These are phyloP conservation scores for Magnaporthales sp. DNA, from an alignment of 2,329 filamentous ascomycete genomes.

Conservation along the genomic window DNA sequence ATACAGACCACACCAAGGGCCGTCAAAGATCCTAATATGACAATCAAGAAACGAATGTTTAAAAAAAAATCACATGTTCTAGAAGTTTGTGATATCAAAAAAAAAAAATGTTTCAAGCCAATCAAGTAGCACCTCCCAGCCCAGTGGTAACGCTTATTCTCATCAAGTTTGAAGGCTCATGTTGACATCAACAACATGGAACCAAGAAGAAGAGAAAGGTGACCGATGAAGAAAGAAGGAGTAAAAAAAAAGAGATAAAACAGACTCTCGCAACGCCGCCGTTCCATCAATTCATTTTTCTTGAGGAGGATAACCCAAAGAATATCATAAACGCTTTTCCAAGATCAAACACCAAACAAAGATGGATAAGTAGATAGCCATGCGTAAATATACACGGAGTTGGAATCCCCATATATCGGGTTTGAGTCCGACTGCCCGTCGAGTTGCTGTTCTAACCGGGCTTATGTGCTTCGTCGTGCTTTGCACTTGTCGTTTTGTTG, in stretches of 20 bases:
- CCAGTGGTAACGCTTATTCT: background rate
- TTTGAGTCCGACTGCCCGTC: background rate
- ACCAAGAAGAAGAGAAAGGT: background rate
- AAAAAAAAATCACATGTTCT: background rate
- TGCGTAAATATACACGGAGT: background rate
- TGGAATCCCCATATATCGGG: background rate
- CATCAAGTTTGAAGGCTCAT: background rate
- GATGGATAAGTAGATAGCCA: background rate
- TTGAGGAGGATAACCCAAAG: background rate
- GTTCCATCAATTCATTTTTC: background rate
- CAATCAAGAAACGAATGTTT: background rate
- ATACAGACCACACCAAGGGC: background rate
- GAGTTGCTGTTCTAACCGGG: background rate
- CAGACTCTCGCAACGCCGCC: background rate
- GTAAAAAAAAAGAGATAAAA: background rate
- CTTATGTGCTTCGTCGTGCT: conserved; percentile 42
- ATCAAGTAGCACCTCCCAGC: background rate
- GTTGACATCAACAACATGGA: background rate
- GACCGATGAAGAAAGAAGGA: background rate
- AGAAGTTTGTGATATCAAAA: background rate
- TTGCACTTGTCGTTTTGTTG: conserved; percentile 86
- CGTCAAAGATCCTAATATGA: background rate
- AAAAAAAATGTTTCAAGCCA: background rate
- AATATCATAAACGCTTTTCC: background rate
- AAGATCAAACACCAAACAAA: background rate